Percentiles rank a stretch among this genome's conserved stretches.
These are phyloP conservation scores for Eucalyptus lansdowneana DNA, from an alignment of 345 rosid species.

Conservation along the genomic window DNA sequence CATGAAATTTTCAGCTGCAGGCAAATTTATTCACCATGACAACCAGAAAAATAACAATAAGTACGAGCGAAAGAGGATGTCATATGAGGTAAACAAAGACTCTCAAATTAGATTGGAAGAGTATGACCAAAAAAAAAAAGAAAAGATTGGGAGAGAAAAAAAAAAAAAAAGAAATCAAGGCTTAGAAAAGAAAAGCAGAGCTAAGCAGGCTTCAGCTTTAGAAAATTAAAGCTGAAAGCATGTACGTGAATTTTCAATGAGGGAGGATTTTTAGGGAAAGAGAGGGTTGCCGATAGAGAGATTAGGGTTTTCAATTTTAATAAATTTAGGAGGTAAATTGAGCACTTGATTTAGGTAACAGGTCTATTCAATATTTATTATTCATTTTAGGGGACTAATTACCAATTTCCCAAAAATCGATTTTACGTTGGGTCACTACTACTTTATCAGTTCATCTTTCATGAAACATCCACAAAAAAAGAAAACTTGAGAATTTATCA, in stretches of 20 bases:
- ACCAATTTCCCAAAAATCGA: not conserved
- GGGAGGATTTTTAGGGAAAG: not conserved
- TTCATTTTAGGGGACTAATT: not conserved
- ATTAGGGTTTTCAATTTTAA: not conserved
- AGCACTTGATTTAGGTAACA: not conserved
- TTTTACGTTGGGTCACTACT: not conserved
- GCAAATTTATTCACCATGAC: not conserved
- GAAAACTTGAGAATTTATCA: not conserved
- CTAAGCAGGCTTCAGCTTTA: not conserved
- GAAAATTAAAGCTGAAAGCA: not conserved
- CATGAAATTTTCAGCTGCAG: not conserved
- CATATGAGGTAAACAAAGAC: not conserved
- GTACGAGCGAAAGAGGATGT: not conserved
- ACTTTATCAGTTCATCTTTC: not conserved
- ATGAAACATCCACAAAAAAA: not conserved
- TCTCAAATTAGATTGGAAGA: not conserved
- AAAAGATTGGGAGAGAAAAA: no score
- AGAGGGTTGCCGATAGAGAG: not conserved
- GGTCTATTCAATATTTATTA: not conserved
- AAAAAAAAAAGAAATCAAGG: not conserved
- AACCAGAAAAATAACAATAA: no score
- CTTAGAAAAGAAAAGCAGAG: not conserved
- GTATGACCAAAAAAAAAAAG: not conserved
- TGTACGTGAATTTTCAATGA: rapidly evolving
- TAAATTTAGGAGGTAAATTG: not conserved